Evolutionary conservation across 768 basidiomycete species (phyloP).

Genomic region (Mycena alexandri): DNA sequence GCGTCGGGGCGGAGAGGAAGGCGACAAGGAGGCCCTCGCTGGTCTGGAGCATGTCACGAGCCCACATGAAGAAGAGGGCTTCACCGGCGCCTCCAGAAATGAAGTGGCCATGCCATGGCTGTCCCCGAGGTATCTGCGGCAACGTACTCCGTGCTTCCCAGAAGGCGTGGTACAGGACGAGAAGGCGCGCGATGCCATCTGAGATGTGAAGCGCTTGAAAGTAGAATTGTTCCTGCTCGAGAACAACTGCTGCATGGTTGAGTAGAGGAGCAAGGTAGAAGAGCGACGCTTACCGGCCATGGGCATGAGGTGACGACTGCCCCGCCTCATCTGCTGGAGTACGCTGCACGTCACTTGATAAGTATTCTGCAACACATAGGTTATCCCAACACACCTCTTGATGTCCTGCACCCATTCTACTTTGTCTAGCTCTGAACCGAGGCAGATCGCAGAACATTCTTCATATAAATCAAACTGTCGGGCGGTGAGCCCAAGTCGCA

Average conservation of each 20-base stretch:
- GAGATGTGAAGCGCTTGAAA: conserved; percentile 20
- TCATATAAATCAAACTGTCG: conserved; percentile 16
- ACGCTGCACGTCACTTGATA: neutral
- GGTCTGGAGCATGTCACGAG: conserved; percentile 20
- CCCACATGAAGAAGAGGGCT: neutral
- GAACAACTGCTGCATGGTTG: conserved; percentile 5
- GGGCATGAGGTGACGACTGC: conserved; percentile 7
- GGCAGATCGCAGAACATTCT: neutral
- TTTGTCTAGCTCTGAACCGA: neutral
- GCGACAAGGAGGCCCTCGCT: conserved; percentile 19
- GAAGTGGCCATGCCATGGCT: neutral
- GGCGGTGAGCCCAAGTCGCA: conserved; percentile 10
- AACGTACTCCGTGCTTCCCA: conserved; percentile 8
- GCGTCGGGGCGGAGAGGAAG: conserved; percentile 10
- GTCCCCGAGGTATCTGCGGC: neutral
- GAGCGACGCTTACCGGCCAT: conserved; percentile 7
- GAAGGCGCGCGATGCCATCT: conserved; percentile 4
- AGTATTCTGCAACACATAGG: too few species aligned
- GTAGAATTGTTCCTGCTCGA: conserved; percentile 15
- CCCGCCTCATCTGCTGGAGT: conserved; percentile 5
- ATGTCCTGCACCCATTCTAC: conserved; percentile 9
- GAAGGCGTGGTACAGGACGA: conserved; percentile 22
- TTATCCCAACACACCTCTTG: neutral
- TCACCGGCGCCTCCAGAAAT: conserved; percentile 1
- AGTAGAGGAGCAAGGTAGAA: neutral